Conservation (phyloP, 2,329 filamentous ascomycete species). For the Magnaporthiopsis rhizophila region DNA sequence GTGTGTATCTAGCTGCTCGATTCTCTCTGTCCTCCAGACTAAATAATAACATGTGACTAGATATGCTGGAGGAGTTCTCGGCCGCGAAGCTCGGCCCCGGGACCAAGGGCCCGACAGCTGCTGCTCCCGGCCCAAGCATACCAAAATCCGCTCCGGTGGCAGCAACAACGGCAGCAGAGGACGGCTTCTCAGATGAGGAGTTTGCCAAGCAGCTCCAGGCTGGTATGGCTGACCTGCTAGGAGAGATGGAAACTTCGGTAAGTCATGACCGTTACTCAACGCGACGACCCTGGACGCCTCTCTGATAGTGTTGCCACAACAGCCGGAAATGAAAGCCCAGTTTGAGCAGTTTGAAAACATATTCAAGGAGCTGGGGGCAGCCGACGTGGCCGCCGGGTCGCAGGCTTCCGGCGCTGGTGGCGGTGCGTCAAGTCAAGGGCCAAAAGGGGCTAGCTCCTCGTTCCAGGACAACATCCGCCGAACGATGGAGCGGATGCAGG, state of each 20-base stretch:
- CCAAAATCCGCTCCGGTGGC: constrained; percentile 17
- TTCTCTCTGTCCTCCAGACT: neutral
- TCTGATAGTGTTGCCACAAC: neutral
- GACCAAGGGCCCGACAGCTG: constrained; percentile 1
- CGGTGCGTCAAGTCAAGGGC: constrained; percentile 15
- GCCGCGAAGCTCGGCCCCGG: constrained; percentile 46
- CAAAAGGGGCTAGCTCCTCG: constrained; percentile 32
- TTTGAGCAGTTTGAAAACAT: constrained; percentile 77
- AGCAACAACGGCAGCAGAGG: constrained; percentile 20
- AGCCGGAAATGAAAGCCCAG: constrained; percentile 68
- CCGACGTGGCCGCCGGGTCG: constrained; percentile 30
- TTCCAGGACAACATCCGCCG: constrained; percentile 90
- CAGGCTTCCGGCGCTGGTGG: constrained; percentile 15
- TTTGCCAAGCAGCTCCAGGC: constrained; percentile 82
- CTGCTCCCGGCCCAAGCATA: constrained; percentile 26
- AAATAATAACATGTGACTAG: constrained; percentile 32
- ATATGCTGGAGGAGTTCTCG: constrained; percentile 89
- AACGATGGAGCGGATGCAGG: constrained; percentile 95
- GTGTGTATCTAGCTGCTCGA: constrained; percentile 33
- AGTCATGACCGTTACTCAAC: constrained; percentile 15
- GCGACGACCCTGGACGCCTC: neutral
- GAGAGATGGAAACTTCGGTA: constrained; percentile 57
- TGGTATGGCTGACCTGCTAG: constrained; percentile 79
- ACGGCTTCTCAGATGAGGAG: constrained; percentile 59
- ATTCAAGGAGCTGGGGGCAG: constrained; percentile 61